Conservation (phyloP, 108 stramenopile species). For the Licmophora abbreviata region DNA sequence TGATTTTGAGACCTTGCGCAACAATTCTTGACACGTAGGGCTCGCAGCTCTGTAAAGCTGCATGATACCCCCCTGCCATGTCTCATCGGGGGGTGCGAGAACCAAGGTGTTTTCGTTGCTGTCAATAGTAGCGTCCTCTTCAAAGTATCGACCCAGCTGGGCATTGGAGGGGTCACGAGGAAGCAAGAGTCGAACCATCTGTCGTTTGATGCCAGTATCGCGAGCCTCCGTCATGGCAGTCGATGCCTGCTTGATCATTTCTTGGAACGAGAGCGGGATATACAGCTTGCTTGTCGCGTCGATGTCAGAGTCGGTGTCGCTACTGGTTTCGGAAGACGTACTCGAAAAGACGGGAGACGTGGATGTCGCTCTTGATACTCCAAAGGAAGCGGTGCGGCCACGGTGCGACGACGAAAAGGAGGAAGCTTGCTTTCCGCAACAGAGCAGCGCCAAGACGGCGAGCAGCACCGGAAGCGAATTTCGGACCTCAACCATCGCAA, state of each 20-base stretch:
- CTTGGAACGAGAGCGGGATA: constrained; percentile 62
- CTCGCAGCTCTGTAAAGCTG: constrained; percentile 75
- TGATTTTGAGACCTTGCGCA: constrained; percentile 28
- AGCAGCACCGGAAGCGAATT: too few relatives aligned
- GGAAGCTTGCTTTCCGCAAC: too few relatives aligned
- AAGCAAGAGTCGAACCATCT: constrained; percentile 66
- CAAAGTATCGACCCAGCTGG: constrained; percentile 52
- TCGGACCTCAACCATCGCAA: too few relatives aligned
- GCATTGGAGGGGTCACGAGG: constrained; percentile 52
- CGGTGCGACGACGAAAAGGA: too few relatives aligned
- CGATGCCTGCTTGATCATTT: constrained; percentile 67
- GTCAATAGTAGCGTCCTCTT: constrained; percentile 25
- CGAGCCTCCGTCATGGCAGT: constrained; percentile 62
- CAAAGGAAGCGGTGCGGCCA: too few relatives aligned
- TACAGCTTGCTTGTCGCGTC: constrained; percentile 7
- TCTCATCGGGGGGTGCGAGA: constrained; percentile 79
- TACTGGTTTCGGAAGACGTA: too few relatives aligned
- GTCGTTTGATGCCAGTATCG: constrained; percentile 35
- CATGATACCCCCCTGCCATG: constrained; percentile 90
- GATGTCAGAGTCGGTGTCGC: too few relatives aligned
- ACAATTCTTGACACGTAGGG: constrained; percentile 47
- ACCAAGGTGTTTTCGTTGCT: constrained; percentile 11
- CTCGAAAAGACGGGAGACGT: too few relatives aligned
- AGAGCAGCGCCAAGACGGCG: too few relatives aligned
- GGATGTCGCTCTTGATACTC: too few relatives aligned